These are phyloP conservation scores for Colletotrichum noveboracense DNA, from an alignment of 2,329 filamentous ascomycete species.

Conservation along the genomic window DNA sequence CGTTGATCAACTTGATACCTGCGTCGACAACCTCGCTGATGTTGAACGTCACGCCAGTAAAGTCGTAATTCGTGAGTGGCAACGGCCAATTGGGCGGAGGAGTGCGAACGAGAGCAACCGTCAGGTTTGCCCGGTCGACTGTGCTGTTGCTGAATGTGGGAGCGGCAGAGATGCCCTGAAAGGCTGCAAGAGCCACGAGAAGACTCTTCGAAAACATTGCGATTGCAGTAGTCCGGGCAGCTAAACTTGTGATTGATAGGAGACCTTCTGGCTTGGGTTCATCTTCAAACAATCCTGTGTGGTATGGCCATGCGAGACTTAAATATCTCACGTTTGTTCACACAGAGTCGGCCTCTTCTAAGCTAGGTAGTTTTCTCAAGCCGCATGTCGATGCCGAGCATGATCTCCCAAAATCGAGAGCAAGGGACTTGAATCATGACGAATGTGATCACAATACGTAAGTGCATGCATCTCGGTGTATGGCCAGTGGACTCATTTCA, in stretches of 20 bases:
- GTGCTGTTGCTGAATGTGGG: not conserved
- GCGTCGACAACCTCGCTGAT: not conserved
- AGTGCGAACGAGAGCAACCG: not conserved
- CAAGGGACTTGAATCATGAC: not conserved
- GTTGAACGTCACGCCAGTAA: not conserved
- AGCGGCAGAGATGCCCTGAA: not conserved
- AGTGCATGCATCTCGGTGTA: not conserved
- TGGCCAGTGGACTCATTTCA: not conserved
- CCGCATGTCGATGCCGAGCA: not conserved
- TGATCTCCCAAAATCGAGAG: not conserved
- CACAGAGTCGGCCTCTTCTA: not conserved
- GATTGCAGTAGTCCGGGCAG: not conserved
- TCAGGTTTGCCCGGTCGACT: not conserved
- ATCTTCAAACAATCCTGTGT: not conserved
- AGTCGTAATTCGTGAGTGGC: not conserved
- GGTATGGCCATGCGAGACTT: not conserved
- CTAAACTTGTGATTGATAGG: not conserved
- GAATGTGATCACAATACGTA: not conserved
- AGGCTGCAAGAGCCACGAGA: not conserved
- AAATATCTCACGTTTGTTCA: not conserved
- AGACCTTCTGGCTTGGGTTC: not conserved
- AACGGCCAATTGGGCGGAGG: slow-evolving; percentile 8
- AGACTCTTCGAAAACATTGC: not conserved
- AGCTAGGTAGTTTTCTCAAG: not conserved
- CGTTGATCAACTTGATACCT: not conserved